A percentile compares a stretch with the other conserved stretches of the same genome.
Evolutionary conservation across 1,284 basidiomycete species (phyloP).

Genomic region (Golubevia pallescens): DNA sequence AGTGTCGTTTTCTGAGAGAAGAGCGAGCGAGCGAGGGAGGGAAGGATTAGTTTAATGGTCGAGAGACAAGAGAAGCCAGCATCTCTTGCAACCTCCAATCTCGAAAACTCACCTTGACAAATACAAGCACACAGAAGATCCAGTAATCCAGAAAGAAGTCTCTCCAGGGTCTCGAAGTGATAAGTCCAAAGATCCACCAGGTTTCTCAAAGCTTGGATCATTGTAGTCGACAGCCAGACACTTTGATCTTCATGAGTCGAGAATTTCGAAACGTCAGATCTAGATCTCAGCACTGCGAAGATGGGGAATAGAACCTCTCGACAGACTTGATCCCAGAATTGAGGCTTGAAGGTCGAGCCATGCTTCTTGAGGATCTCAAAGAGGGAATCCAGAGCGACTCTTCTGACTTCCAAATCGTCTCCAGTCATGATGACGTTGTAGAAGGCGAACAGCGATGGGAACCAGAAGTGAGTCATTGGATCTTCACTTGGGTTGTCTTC

Average conservation of each 20-base stretch:
- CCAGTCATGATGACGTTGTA: constrained; percentile 64
- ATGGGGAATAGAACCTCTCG: constrained; percentile 63
- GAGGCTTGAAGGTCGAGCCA: constrained; percentile 45
- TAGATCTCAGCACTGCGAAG: constrained; percentile 58
- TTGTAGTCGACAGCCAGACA: constrained; percentile 63
- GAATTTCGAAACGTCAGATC: constrained; percentile 54
- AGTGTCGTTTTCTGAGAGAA: constrained; percentile 54
- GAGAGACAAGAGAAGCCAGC: neutral
- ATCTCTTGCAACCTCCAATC: constrained; percentile 25
- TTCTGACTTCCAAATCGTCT: constrained; percentile 62
- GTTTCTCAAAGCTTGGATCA: constrained; percentile 62
- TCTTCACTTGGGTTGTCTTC: constrained; percentile 13
- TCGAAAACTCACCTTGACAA: constrained; percentile 35
- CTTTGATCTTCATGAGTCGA: constrained; percentile 62
- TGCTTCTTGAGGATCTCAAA: constrained; percentile 58
- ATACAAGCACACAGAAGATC: constrained; percentile 62
- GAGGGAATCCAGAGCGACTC: constrained; percentile 56
- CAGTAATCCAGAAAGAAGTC: constrained; percentile 47
- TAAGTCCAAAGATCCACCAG: constrained; percentile 59
- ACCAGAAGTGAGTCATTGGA: constrained; percentile 58
- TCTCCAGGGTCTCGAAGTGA: constrained; percentile 58
- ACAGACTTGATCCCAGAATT: constrained; percentile 63
- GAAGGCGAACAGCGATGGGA: constrained; percentile 58
- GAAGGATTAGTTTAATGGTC: neutral
- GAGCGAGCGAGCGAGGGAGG: neutral